Conservation (phyloP, 129 eudicot genomes). For the Lactuca sativa region DNA sequence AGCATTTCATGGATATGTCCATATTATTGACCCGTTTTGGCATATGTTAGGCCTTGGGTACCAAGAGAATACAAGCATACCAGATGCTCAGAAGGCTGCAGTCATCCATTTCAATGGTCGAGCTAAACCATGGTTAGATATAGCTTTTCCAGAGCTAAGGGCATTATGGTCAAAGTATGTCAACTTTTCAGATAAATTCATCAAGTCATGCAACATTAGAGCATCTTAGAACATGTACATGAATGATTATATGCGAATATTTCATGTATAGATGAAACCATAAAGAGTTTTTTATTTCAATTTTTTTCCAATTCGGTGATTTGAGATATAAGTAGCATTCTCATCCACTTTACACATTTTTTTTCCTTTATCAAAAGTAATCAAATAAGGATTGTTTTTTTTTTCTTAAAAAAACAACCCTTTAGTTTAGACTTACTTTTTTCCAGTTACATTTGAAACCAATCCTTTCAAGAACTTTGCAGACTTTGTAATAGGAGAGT, state of each 20-base stretch:
- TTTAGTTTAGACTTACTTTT: conserved; percentile 33
- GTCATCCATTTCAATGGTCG: conserved; percentile 91
- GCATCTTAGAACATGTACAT: conserved; percentile 35
- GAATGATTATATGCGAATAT: conserved; percentile 11
- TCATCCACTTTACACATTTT: neutral
- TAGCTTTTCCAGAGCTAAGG: conserved; percentile 79
- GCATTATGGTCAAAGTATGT: conserved; percentile 75
- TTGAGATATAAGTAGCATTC: conserved; percentile 26
- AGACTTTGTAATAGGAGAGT: conserved; percentile 82
- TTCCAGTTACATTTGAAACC: conserved; percentile 86
- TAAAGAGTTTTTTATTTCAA: conserved; percentile 29
- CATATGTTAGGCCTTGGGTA: conserved; percentile 97
- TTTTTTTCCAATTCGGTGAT: conserved; percentile 20
- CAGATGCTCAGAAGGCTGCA: conserved; percentile 77
- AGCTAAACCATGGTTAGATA: conserved; percentile 98
- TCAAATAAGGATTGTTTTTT: neutral
- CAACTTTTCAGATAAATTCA: conserved; percentile 70
- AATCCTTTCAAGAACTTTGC: conserved; percentile 72
- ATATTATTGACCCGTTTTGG: conserved; percentile 77
- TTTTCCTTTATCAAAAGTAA: conserved; percentile 14
- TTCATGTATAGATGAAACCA: conserved; percentile 36
- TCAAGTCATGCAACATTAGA: conserved; percentile 77
- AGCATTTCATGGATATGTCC: conserved; percentile 90
- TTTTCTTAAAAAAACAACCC: too few relatives aligned
- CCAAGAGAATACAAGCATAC: conserved; percentile 85